These are phyloP conservation scores for Thermochaetoides thermophila DNA, from an alignment of 495 filamentous ascomycete species.

Conservation along the genomic window DNA sequence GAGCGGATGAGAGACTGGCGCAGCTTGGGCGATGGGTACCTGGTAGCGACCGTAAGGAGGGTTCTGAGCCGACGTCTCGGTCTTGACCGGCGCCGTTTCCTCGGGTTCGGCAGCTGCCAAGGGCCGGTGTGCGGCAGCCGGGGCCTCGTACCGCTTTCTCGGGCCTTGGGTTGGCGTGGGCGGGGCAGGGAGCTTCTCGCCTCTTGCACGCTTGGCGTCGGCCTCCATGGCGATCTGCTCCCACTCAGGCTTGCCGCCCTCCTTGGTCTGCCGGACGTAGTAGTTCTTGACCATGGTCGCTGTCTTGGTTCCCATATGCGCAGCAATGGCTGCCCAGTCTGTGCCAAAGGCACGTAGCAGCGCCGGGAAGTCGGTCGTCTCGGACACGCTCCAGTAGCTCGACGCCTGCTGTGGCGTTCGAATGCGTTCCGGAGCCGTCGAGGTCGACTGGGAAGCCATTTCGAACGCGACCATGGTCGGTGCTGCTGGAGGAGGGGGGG, in stretches of 20 bases:
- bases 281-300: slow-evolving; percentile 95
- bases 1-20: slow-evolving; percentile 13
- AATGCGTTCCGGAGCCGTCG: slow-evolving; percentile 24
- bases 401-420: slow-evolving; percentile 51
- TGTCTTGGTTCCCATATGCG: slow-evolving; percentile 82
- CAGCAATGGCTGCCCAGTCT: slow-evolving; percentile 73
- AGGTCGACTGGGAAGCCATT: slow-evolving; percentile 24
- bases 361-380: slow-evolving; percentile 67
- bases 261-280: slow-evolving; percentile 62
- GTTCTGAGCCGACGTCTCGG: slow-evolving; percentile 17
- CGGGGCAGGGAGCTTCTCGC: slow-evolving; percentile 60
- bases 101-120: slow-evolving; percentile 43
- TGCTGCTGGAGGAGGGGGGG: slow-evolving; percentile 26
- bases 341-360: slow-evolving; percentile 73
- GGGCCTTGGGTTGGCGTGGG: slow-evolving; percentile 40
- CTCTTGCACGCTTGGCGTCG: slow-evolving; percentile 51
- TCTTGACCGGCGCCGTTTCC: slow-evolving; percentile 31
- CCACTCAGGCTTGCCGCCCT: slow-evolving; percentile 49
- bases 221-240: slow-evolving; percentile 53
- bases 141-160: slow-evolving; percentile 32
- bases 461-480: slow-evolving; percentile 22
- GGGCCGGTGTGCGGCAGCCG: slow-evolving; percentile 41
- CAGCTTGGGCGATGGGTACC: slow-evolving; percentile 25
- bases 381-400: slow-evolving; percentile 96
- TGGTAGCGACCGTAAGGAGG: slow-evolving; percentile 27